A percentile compares a stretch with the other conserved stretches of the same genome.
Conservation (phyloP, 108 stramenopile genomes). For the Cylindrotheca fusiformis region DNA sequence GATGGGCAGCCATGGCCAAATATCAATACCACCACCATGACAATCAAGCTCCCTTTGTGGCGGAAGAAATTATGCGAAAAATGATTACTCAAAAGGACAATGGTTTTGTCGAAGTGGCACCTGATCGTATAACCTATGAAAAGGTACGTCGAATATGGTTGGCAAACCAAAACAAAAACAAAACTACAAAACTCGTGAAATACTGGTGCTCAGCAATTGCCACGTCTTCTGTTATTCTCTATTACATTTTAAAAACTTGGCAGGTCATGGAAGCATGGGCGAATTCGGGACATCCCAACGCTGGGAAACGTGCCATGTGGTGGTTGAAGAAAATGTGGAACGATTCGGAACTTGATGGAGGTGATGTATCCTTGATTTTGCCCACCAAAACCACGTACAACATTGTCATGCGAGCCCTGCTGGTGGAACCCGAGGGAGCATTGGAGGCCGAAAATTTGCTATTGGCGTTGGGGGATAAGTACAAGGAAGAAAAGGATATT, state of each 20-base stretch:
- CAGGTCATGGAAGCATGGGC: conserved; percentile 69
- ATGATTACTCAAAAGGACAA: conserved; percentile 49
- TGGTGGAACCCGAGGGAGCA: conserved; percentile 37
- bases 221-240: too few relatives aligned
- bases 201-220: too few relatives aligned
- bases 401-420: conserved; percentile 56
- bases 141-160: too few relatives aligned
- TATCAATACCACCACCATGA: conserved; percentile 19
- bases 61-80: conserved; percentile 59
- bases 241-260: not conserved
- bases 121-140: conserved; percentile 59
- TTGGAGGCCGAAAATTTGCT: conserved; percentile 56
- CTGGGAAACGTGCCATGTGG: conserved; percentile 57
- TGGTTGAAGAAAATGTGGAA: conserved; percentile 71
- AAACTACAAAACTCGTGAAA: too few relatives aligned
- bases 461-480: conserved; percentile 53
- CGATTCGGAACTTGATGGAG: conserved; percentile 20
- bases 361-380: conserved; percentile 20
- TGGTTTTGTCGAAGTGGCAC: conserved; percentile 32
- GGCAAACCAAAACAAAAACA: too few relatives aligned
- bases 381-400: conserved; percentile 64
- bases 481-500: conserved; percentile 9
- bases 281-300: conserved; percentile 41
- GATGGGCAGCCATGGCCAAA: conserved; percentile 46
- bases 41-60: conserved; percentile 50